Base-by-base conservation (phyloP, 2,329 filamentous ascomycete genomes). In the Talaromyces piceae region DNA sequence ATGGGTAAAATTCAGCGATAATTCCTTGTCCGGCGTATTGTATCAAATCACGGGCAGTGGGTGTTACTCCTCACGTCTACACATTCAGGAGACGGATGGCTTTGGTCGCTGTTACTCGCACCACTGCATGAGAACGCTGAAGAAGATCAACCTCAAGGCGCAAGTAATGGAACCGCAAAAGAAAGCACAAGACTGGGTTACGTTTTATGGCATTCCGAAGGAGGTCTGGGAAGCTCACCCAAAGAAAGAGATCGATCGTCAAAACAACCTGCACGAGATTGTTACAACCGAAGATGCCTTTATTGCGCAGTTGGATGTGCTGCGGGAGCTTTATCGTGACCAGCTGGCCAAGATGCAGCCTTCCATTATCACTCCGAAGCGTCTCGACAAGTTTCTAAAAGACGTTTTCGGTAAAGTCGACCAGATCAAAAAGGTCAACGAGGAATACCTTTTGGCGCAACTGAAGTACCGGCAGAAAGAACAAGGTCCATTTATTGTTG, bases 391-490 rank as follows among this genome's bases (percentile, higher is more conserved):
- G 60, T 98, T 98, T 67, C 70, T 97, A 54, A 76, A 77, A 13
- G 84, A 87, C 31, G 91, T 96, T 0, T 98, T 98, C 67, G 90
- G 93, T 47, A 93, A 89, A 62, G 82, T 93, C 1, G 91, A 97
- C 57, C 82, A 83, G 0, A 88, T 98, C 30, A 87, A 91, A 63
- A 83, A 86, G 58, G 89, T 91, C 60, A 97, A 97, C 68, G 93
- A 94, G 67, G 91, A 96, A 56, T 86, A 93, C 66, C 79, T 98
- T 18, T 74, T 98, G 22, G 87, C 91, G 2, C 91, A 96, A 67
- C 80, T 98, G 61, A 97, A 97, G 64, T 98, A 97, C 66, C 83
- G 93, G 23, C 93, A 98, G 67, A 87, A 93, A 62, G 93, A 97
- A 65, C 91, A 98, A 71, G 93, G 93, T 0, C 93, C 93, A 0